These are phyloP conservation scores for Tuber microsphaerosporum DNA, from an alignment of 495 filamentous ascomycete species.

Conservation along the genomic window DNA sequence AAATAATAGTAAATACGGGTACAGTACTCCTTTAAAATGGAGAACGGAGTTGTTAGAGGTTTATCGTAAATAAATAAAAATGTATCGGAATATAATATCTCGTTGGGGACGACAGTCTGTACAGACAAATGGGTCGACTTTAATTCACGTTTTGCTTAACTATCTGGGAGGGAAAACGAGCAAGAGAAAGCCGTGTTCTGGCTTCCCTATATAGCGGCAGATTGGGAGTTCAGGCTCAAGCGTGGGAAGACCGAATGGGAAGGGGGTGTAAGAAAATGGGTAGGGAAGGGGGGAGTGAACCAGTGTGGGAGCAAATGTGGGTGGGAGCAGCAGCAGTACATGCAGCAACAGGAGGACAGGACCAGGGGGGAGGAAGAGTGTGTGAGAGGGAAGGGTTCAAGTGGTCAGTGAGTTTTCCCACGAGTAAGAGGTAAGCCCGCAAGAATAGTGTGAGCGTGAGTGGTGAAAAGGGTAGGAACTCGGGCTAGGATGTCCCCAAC, in stretches of 20 bases:
- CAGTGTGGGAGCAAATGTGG: background rate
- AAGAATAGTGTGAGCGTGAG: background rate
- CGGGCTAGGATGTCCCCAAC: background rate
- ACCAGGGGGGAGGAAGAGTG: background rate
- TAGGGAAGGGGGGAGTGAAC: background rate
- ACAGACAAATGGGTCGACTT: constrained; percentile 39
- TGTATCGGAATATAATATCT: constrained; percentile 16
- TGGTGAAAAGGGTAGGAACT: background rate
- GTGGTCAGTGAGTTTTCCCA: background rate
- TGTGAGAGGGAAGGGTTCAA: background rate
- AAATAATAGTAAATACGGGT: constrained; percentile 27
- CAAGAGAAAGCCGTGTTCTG: constrained; percentile 27
- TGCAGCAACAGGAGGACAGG: background rate
- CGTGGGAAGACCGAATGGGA: background rate
- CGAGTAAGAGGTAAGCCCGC: background rate
- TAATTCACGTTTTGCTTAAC: constrained; percentile 34
- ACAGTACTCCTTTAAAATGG: constrained; percentile 23
- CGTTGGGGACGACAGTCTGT: constrained; percentile 35
- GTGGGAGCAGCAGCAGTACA: background rate
- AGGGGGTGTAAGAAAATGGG: background rate
- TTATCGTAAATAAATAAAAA: constrained; percentile 20
- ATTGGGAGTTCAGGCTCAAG: too few species aligned
- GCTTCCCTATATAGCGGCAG: constrained; percentile 17
- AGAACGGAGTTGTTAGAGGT: background rate
- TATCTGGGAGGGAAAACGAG: constrained; percentile 31